Evolutionary conservation across 495 filamentous ascomycete species (phyloP).

Genomic region (Platismatia glauca): DNA sequence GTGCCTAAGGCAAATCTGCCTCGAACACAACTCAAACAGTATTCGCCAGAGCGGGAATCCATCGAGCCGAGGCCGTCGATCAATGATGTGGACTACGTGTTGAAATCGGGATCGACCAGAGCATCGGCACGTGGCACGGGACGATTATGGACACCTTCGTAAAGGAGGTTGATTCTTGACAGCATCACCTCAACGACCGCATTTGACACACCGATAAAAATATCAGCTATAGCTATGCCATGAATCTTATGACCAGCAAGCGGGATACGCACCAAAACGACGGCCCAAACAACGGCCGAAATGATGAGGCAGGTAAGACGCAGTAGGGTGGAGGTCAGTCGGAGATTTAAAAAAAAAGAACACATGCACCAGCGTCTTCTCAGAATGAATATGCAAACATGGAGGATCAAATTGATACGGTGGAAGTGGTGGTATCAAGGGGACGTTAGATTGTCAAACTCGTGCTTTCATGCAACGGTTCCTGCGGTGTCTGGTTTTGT

Average conservation of each 20-base stretch:
- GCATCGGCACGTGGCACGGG: slow-evolving; percentile 30
- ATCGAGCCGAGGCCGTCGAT: slow-evolving; percentile 16
- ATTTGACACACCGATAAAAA: not conserved
- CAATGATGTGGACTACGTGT: slow-evolving; percentile 23
- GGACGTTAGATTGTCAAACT: slow-evolving; percentile 8
- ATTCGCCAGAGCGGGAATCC: slow-evolving; percentile 7
- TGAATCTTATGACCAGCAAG: not conserved
- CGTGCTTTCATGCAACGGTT: not conserved
- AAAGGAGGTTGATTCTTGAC: not conserved
- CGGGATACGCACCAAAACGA: not conserved
- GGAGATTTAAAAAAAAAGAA: not conserved
- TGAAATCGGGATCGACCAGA: slow-evolving; percentile 24
- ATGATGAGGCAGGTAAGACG: not conserved
- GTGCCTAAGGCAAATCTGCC: slow-evolving; percentile 3
- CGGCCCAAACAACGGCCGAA: too few species aligned
- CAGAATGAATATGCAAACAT: not conserved
- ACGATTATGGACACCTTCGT: slow-evolving; percentile 37
- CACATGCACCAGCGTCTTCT: not conserved
- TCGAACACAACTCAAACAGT: not conserved
- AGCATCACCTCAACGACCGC: not conserved
- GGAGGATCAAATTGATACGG: not conserved
- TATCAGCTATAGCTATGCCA: not conserved
- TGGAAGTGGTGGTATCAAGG: not conserved
- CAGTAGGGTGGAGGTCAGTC: not conserved
- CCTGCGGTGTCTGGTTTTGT: not conserved